Base-by-base conservation (phyloP, 2,329 filamentous ascomycete species). In the Arthrobotrys iridis region DNA sequence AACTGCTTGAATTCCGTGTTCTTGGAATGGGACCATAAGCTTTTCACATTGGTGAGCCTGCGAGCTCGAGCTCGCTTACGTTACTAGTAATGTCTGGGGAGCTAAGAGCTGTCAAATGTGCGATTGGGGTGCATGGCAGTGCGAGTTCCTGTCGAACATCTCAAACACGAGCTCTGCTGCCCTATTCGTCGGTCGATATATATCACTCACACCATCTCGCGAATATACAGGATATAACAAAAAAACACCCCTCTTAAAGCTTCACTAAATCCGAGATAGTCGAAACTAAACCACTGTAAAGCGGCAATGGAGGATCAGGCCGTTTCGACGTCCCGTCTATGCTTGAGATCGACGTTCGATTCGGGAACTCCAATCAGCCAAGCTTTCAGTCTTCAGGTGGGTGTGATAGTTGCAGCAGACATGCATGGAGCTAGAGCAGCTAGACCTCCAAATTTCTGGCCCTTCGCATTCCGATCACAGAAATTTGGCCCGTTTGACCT, bases 351-450 rank as follows among this genome's bases (percentile, higher is more conserved):
- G 48, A 64, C 71, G 45, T 55, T 46, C 22, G 24, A 50, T 45
- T 45, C 20, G 33, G 50, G 52, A 57, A 73, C 30, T 48, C 46
- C 55, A 58, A 30, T 15, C 18, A 35, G 62, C 70, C 70, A 67
- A 64, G 71, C 63, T 63, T 59, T 30, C 28, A 40, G 40, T n/a
- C 28, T 35, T 62, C 62, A 68, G 20, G 71, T 62, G 46, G 46
- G 71, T 75, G 71, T 75, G 71, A 75, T 68, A 58, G 57, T 33
- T 75, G 71, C 71, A 75, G 46, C 63, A 63, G 33, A 46, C 62
- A 8, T 75, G 70, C 70, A 75, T 67, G 63, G 46, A 68, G 52
- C 71, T 75, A 75, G 46, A 55, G 33, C 46, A 43, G n/a, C 18
- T n/a, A 28, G 48, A 45, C 26, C 46, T 63, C 46, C 30, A 55